A percentile compares a stretch with the other conserved stretches of the same genome.
Conservation (phyloP, 352 stramenopile species). For the Poterioochromonas sp. region DNA sequence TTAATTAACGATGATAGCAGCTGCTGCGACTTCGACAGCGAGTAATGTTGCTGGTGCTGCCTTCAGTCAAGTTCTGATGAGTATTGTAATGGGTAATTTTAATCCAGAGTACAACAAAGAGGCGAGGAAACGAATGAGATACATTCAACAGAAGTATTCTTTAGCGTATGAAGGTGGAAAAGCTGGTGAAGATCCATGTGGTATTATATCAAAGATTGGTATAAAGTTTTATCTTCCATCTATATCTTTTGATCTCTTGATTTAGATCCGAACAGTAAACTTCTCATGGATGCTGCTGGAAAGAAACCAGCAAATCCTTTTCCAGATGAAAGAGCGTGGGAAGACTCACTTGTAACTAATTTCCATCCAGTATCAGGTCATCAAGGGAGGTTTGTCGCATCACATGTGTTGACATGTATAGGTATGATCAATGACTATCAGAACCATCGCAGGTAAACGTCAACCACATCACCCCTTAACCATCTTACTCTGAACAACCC, state of each 20-base stretch:
- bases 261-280: not conserved
- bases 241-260: not conserved
- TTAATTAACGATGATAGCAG: not conserved
- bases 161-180: not conserved
- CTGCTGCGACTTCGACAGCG: not conserved
- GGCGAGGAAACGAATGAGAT: not conserved
- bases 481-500: not conserved
- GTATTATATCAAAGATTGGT: not conserved
- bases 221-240: not conserved
- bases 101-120: conserved; percentile 9
- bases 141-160: conserved; percentile 3
- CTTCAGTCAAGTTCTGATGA: not conserved
- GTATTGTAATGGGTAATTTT: not conserved
- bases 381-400: not conserved
- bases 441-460: not conserved
- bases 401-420: not conserved
- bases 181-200: not conserved
- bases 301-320: not conserved
- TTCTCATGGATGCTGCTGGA: not conserved
- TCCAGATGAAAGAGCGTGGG: not conserved
- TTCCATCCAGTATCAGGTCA: not conserved
- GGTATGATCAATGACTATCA: conserved; percentile 1
- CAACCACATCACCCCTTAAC: not conserved
- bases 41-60: not conserved
- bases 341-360: not conserved